A percentile compares a stretch with the other conserved stretches of the same genome.
Evolutionary conservation across 805 yeast species (phyloP).

Genomic region (Saccharomycopsis javanensis): DNA sequence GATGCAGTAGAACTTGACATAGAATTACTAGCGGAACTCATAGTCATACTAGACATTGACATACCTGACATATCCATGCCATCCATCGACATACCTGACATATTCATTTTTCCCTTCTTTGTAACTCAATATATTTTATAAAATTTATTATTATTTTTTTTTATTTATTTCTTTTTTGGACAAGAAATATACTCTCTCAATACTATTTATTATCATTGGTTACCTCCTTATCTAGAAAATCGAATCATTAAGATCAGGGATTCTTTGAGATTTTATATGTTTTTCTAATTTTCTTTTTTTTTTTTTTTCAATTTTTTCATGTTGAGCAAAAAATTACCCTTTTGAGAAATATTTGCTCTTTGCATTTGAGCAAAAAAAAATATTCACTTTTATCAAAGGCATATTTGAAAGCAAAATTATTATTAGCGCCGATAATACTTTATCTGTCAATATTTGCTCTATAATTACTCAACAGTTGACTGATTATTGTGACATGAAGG

Average conservation of each 20-base stretch:
- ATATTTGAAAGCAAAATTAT: background rate
- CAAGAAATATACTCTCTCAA: too few relatives aligned
- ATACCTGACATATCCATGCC: background rate
- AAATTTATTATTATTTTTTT: too few relatives aligned
- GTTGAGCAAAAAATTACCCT: background rate
- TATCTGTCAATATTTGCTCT: background rate
- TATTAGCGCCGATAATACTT: background rate
- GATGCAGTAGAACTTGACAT: constrained; percentile 18
- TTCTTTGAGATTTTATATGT: background rate
- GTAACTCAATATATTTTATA: too few relatives aligned
- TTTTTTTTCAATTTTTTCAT: background rate
- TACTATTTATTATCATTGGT: too few relatives aligned
- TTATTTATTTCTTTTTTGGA: too few relatives aligned
- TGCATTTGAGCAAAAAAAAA: too few relatives aligned
- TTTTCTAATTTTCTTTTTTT: background rate
- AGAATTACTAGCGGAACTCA: too few relatives aligned
- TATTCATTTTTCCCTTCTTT: background rate
- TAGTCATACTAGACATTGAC: background rate
- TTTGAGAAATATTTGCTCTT: constrained; percentile 3
- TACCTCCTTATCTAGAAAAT: background rate
- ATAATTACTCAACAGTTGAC: background rate
- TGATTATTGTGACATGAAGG: background rate
- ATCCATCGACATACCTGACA: background rate
- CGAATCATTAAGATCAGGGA: background rate
- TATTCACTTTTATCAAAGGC: too few relatives aligned